Evolutionary conservation across 1,284 basidiomycete species (phyloP).

Genomic region (Prillingera fragicola): DNA sequence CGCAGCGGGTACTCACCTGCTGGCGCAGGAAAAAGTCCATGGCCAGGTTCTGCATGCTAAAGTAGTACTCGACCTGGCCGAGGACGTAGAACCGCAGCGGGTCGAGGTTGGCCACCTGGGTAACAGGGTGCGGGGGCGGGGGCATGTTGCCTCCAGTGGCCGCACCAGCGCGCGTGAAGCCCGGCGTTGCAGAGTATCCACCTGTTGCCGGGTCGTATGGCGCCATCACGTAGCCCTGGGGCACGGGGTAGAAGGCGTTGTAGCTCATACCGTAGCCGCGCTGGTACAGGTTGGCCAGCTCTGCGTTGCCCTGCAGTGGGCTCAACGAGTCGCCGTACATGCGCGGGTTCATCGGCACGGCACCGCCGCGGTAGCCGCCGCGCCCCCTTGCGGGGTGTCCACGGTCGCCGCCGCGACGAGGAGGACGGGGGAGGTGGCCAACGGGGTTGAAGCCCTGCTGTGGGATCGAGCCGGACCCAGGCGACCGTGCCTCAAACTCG

Average conservation of each 20-base stretch:
- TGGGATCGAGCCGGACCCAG: constrained; percentile 19
- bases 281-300: constrained; percentile 18
- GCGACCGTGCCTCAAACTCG: constrained; percentile 4
- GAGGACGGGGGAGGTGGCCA: constrained; percentile 20
- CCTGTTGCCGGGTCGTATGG: constrained; percentile 3
- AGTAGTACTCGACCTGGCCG: constrained; percentile 77
- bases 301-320: constrained; percentile 8
- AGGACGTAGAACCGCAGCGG: constrained; percentile 61
- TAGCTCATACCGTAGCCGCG: constrained; percentile 29
- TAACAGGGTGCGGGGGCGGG: constrained; percentile 57
- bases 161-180: constrained; percentile 5
- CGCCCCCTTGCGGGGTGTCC: constrained; percentile 16
- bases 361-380: constrained; percentile 10
- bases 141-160: constrained; percentile 20
- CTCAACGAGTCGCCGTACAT: constrained; percentile 13
- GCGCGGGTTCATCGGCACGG: constrained; percentile 7
- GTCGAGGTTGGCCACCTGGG: constrained; percentile 56
- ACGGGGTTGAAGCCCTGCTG: constrained; percentile 22
- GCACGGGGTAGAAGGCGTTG: constrained; percentile 25
- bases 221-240: constrained; percentile 15
- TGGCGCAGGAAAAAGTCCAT: constrained; percentile 74
- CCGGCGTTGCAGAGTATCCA: constrained; percentile 2
- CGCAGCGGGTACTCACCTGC: constrained; percentile 52
- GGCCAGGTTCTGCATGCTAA: constrained; percentile 77
- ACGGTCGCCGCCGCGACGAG: constrained; percentile 28